Base-by-base conservation (phyloP, 371 early-diverging fungal species). In the Chytridiales sp. region DNA sequence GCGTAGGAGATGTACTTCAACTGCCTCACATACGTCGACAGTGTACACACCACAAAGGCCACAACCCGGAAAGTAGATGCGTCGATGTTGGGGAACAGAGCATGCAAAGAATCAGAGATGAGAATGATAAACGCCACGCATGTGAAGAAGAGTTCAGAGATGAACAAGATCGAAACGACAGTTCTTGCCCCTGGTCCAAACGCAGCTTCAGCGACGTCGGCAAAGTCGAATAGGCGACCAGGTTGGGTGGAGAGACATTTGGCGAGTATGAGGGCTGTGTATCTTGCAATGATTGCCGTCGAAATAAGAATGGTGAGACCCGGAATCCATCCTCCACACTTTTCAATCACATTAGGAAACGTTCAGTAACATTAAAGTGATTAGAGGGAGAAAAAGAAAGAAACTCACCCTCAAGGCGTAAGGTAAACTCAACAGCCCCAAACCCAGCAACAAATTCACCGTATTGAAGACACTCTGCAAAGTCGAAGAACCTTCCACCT, bases 141-240 rank as follows among this genome's bases (percentile, higher is more conserved):
- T 53, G 82, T 77, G 13, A 84, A 80, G n/a, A 83, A 66, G 35
- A 89, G 67, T 61, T 89, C 87, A 8, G 81, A 65, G 47, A 82
- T 65, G 71, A 87, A 86, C 27, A 89, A 15, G n/a, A 58, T 39
- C 5, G 67, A 56, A 30, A 75, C 63, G 29, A 72, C 57, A 15
- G 31, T 56, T 36, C 84, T 67, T 5, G 82, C 85, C 30, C 62
- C 63, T 17, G 70, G 58, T 13, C 87, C 87, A 76, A 81, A 88
- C 2, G 88, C 84, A 9, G 67, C 62, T 21, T 80, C 75, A 21
- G 84, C 86, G 62, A 86, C 72, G 61, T 88, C 87, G 21, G 61
- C 53, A 40, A 42, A 40, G 29, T 19, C 29, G 38, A 56, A 50
- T 36, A 3, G 6, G 24, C 41, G 51, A 17, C 34, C 56, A 30